Evolutionary conservation across 2,329 filamentous ascomycete species (phyloP).

Genomic region (Rhexocercosporidium sp.): DNA sequence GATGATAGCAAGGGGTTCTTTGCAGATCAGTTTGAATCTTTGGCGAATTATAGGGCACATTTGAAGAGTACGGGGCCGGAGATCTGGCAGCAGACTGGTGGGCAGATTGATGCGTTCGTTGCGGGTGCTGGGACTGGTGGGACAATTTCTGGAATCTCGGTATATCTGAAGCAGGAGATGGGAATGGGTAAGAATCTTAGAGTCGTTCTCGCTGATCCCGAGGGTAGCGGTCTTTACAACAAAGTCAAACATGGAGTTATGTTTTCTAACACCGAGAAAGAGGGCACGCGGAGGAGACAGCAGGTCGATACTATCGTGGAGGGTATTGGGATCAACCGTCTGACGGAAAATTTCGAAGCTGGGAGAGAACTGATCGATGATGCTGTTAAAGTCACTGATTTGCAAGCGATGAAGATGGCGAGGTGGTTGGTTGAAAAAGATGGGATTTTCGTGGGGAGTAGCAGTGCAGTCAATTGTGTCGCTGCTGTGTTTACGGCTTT

Average conservation of each 20-base stretch:
- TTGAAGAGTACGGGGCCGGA: constrained; percentile 85
- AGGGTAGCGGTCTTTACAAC: constrained; percentile 92
- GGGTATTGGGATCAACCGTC: constrained; percentile 91
- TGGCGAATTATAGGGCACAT: constrained; percentile 88
- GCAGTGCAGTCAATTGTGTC: constrained; percentile 95
- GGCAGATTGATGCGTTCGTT: constrained; percentile 82
- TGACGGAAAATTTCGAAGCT: constrained; percentile 92
- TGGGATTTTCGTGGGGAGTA: constrained; percentile 92
- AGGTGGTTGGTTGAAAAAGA: constrained; percentile 94
- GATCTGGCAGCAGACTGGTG: constrained; percentile 79
- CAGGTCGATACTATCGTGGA: constrained; percentile 98
- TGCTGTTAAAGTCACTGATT: constrained; percentile 85
- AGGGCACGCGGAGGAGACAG: constrained; percentile 85
- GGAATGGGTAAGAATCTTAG: constrained; percentile 50
- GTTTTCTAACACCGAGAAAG: constrained; percentile 87
- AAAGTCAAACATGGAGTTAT: constrained; percentile 92
- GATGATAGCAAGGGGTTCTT: constrained; percentile 83
- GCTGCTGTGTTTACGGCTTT: constrained; percentile 74
- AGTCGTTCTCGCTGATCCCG: constrained; percentile 89
- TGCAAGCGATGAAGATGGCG: constrained; percentile 92
- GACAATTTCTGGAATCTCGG: constrained; percentile 85
- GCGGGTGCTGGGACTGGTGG: constrained; percentile 94
- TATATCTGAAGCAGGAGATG: constrained; percentile 74
- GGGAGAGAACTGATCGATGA: constrained; percentile 88
- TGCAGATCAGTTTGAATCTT: constrained; percentile 93